phyloP scores from a whole-genome alignment of 1,284 basidiomycete genomes.

The Boletus semigastroideus region DNA sequence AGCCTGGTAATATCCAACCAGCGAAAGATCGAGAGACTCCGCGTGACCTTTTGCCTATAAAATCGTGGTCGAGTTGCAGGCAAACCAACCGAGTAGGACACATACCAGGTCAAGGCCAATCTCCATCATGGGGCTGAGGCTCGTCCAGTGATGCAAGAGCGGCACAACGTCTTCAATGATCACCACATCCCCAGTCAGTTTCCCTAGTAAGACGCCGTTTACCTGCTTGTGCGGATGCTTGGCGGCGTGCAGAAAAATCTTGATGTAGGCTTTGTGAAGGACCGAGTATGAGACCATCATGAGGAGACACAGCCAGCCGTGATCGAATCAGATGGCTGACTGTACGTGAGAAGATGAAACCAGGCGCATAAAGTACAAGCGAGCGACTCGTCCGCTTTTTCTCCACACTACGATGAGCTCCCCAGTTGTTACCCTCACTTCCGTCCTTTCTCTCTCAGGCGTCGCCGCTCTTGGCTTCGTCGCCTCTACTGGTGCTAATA shows the following conservation, averaged over 20 bases:
- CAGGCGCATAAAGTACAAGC: no score
- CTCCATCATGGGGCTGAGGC: constrained; percentile 76
- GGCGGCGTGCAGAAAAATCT: constrained; percentile 69
- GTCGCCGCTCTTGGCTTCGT: constrained; percentile 50
- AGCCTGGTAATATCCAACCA: constrained; percentile 76
- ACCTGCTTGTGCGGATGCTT: constrained; percentile 70
- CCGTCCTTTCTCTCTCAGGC: constrained; percentile 61
- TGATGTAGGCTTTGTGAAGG: constrained; percentile 58
- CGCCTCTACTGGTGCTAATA: constrained; percentile 51
- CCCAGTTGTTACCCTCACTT: constrained; percentile 54
- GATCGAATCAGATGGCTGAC: no score
- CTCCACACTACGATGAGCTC: constrained; percentile 15
- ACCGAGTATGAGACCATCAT: constrained; percentile 45
- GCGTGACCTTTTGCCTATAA: constrained; percentile 57
- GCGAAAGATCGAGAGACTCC: constrained; percentile 42
- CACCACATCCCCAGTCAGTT: constrained; percentile 37
- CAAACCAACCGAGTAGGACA: constrained; percentile 8
- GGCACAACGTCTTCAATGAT: constrained; percentile 64
- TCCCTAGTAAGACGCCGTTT: constrained; percentile 67
- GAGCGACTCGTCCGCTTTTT: no score
- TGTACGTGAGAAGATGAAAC: constrained; percentile 6
- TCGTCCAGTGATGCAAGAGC: constrained; percentile 79
- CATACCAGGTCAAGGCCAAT: constrained; percentile 71
- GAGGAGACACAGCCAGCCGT: no score
- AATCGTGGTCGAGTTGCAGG: constrained; percentile 2